Evolutionary conservation across 1,284 basidiomycete species (phyloP).

Genomic region (Apiotrichum montevideense): DNA sequence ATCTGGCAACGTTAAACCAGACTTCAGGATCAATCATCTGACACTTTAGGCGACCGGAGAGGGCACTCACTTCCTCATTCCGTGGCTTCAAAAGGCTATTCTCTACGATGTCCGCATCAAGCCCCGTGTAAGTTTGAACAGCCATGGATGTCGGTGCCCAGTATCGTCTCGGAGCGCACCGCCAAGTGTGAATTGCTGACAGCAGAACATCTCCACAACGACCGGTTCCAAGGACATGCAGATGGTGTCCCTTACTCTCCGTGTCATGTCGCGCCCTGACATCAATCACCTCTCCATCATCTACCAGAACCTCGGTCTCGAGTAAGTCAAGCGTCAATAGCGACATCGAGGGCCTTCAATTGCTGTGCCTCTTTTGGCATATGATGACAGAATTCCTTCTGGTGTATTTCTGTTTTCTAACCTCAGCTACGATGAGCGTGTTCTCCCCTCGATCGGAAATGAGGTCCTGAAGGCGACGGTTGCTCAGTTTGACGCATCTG

Average conservation of each 20-base stretch:
- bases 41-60: slow-evolving; percentile 66
- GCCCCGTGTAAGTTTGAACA: slow-evolving; percentile 50
- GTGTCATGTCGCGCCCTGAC: slow-evolving; percentile 92
- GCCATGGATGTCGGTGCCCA: no score
- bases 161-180: no score
- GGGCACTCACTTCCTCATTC: slow-evolving; percentile 96
- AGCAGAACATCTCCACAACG: slow-evolving; percentile 82
- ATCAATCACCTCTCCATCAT: slow-evolving; percentile 82
- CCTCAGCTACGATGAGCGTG: slow-evolving; percentile 80
- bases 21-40: no score
- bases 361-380: no score
- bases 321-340: slow-evolving; percentile 44
- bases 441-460: slow-evolving; percentile 88
- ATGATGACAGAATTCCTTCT: no score
- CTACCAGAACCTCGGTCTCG: slow-evolving; percentile 88
- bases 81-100: slow-evolving; percentile 92
- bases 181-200: background rate
- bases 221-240: slow-evolving; percentile 62
- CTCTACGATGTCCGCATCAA: slow-evolving; percentile 97
- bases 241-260: slow-evolving; percentile 94
- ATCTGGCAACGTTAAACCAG: background rate
- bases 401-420: background rate
- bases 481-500: slow-evolving; percentile 94
- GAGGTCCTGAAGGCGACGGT: slow-evolving; percentile 98
- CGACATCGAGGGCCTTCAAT: no score